phyloP scores from a whole-genome alignment of 805 yeast species.

The Brettanomyces nanus region DNA sequence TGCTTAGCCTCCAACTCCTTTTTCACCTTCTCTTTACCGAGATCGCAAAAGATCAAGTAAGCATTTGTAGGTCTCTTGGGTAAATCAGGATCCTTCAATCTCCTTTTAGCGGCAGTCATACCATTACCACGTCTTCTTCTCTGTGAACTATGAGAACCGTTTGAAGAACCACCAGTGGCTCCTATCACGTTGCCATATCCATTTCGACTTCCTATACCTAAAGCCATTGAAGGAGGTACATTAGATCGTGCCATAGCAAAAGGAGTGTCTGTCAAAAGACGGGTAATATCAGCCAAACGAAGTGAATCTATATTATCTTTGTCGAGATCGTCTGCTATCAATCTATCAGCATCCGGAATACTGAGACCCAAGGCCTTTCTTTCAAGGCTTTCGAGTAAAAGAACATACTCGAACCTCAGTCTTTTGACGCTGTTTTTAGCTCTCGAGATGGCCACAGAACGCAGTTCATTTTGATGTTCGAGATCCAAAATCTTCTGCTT shows the following conservation, averaged over 20 bases:
- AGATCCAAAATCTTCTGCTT: constrained; percentile 61
- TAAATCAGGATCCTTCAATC: constrained; percentile 67
- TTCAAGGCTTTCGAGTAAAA: constrained; percentile 75
- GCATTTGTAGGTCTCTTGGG: constrained; percentile 92
- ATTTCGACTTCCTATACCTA: constrained; percentile 3
- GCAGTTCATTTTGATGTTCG: constrained; percentile 69
- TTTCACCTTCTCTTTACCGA: constrained; percentile 68
- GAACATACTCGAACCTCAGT: constrained; percentile 72
- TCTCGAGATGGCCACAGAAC: constrained; percentile 68
- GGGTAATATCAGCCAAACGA: constrained; percentile 20
- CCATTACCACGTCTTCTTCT: constrained; percentile 4
- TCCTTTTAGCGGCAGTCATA: constrained; percentile 18
- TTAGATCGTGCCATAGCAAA: constrained; percentile 14
- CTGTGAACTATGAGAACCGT: constrained; percentile 10
- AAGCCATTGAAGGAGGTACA: constrained; percentile 1
- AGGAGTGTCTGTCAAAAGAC: constrained; percentile 21
- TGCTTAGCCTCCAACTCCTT: constrained; percentile 44
- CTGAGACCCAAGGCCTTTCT: constrained; percentile 30
- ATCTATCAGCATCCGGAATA: constrained; percentile 17
- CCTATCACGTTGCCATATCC: not conserved
- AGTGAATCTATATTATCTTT: constrained; percentile 21
- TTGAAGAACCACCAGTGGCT: constrained; percentile 10
- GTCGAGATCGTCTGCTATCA: constrained; percentile 20
- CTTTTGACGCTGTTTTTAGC: constrained; percentile 71
- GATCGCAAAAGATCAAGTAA: constrained; percentile 77